Evolutionary conservation across 2,329 filamentous ascomycete genomes (phyloP).

Genomic region (Aspergillus ochraceus): DNA sequence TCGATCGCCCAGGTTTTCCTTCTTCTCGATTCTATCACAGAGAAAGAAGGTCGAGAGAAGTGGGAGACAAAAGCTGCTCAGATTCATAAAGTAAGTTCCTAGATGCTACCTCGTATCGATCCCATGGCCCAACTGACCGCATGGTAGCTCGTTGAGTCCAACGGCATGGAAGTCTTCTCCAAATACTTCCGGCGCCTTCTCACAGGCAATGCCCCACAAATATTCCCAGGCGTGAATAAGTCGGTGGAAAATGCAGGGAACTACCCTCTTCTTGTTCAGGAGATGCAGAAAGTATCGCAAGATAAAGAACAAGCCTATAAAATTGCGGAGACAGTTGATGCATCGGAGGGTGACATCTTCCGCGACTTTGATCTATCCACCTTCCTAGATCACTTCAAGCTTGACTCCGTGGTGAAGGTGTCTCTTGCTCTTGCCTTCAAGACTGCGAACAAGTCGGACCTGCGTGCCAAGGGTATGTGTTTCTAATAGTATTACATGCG

Average conservation of each 20-base stretch:
- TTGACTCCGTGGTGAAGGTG: slow-evolving; percentile 84
- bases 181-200: slow-evolving; percentile 94
- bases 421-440: slow-evolving; percentile 88
- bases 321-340: slow-evolving; percentile 91
- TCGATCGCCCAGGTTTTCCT: slow-evolving; percentile 94
- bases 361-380: slow-evolving; percentile 94
- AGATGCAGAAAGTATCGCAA: slow-evolving; percentile 81
- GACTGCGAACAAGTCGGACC: slow-evolving; percentile 72
- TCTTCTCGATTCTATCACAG: slow-evolving; percentile 88
- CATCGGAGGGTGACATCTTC: slow-evolving; percentile 87
- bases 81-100: slow-evolving; percentile 77
- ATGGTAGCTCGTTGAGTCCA: slow-evolving; percentile 81
- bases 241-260: slow-evolving; percentile 74
- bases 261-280: slow-evolving; percentile 76
- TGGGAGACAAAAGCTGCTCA: slow-evolving; percentile 90
- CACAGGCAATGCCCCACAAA: slow-evolving; percentile 84
- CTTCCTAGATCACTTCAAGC: slow-evolving; percentile 94
- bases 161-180: slow-evolving; percentile 98
- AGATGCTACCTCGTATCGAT: not conserved
- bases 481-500: not conserved
- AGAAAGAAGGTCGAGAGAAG: slow-evolving; percentile 88
- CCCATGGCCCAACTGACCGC: not conserved
- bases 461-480: slow-evolving; percentile 80
- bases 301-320: slow-evolving; percentile 81
- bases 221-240: slow-evolving; percentile 79